Evolutionary conservation across 371 early-diverging fungal species (phyloP).

Genomic region (Actinomortierella wolfii): DNA sequence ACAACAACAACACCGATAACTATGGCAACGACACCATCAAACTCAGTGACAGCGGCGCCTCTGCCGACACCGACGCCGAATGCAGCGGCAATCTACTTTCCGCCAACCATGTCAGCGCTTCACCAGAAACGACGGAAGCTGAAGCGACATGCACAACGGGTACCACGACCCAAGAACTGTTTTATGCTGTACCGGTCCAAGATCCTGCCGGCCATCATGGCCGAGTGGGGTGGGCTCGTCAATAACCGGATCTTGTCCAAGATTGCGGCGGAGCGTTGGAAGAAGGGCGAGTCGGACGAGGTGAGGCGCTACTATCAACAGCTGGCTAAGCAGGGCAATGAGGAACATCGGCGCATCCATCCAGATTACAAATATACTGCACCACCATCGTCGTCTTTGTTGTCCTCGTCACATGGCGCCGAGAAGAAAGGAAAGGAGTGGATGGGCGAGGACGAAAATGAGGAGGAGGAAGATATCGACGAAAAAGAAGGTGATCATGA

Average conservation of each 20-base stretch:
- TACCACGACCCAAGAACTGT: slow-evolving; percentile 38
- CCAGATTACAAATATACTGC: slow-evolving; percentile 39
- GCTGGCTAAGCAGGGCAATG: slow-evolving; percentile 34
- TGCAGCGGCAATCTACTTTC: slow-evolving; percentile 16
- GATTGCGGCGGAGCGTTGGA: slow-evolving; percentile 42
- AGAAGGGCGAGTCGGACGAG: slow-evolving; percentile 18
- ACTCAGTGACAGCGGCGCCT: not conserved
- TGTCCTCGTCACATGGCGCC: slow-evolving; percentile 16
- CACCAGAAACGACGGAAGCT: slow-evolving; percentile 44
- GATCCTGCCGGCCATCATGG: slow-evolving; percentile 33
- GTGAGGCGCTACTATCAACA: slow-evolving; percentile 29
- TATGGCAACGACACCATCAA: too few relatives aligned
- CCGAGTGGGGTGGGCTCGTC: slow-evolving; percentile 23
- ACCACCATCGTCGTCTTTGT: too few relatives aligned
- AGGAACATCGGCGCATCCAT: slow-evolving; percentile 28
- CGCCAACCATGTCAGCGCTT: slow-evolving; percentile 39
- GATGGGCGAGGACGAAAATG: too few relatives aligned
- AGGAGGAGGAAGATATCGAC: too few relatives aligned
- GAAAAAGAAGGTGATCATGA: too few relatives aligned
- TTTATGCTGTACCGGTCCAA: slow-evolving; percentile 43
- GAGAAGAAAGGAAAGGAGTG: not conserved
- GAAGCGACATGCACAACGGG: slow-evolving; percentile 22
- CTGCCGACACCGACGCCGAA: not conserved
- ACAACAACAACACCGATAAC: too few relatives aligned
- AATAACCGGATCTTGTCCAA: slow-evolving; percentile 43